These are phyloP conservation scores for Fagopyrum homotropicum DNA, from an alignment of 148 eudicot species.

Conservation along the genomic window DNA sequence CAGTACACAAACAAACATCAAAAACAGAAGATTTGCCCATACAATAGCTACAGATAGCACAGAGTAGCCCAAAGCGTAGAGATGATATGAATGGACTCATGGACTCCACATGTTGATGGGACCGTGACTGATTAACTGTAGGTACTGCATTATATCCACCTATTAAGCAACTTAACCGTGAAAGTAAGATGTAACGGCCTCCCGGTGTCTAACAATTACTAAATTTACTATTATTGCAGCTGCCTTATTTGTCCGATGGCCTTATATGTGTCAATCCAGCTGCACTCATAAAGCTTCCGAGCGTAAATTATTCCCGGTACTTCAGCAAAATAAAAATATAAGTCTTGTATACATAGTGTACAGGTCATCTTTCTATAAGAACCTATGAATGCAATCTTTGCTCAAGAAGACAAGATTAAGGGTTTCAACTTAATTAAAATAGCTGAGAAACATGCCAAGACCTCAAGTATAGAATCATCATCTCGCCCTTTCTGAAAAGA, in stretches of 20 bases:
- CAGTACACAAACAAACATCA: neutral
- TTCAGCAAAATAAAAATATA: neutral
- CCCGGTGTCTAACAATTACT: neutral
- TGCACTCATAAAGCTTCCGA: neutral
- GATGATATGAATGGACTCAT: too few species aligned
- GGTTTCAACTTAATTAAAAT: neutral
- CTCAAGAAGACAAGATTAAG: neutral
- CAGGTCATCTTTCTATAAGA: neutral
- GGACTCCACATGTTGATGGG: too few species aligned
- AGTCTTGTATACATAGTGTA: neutral
- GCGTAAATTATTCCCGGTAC: neutral
- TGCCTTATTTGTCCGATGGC: neutral
- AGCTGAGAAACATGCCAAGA: neutral
- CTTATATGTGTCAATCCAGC: neutral
- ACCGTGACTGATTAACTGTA: too few species aligned
- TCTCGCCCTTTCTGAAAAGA: neutral
- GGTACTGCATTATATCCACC: neutral
- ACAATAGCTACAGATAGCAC: neutral
- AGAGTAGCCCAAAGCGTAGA: neutral
- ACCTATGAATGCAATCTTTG: neutral
- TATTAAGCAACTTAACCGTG: neutral
- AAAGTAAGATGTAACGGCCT: too few species aligned
- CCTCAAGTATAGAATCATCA: neutral
- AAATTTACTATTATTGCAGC: neutral
- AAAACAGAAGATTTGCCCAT: neutral